These are phyloP conservation scores for Paecilomyces niveus DNA, from an alignment of 2,329 filamentous ascomycete species.

Conservation along the genomic window DNA sequence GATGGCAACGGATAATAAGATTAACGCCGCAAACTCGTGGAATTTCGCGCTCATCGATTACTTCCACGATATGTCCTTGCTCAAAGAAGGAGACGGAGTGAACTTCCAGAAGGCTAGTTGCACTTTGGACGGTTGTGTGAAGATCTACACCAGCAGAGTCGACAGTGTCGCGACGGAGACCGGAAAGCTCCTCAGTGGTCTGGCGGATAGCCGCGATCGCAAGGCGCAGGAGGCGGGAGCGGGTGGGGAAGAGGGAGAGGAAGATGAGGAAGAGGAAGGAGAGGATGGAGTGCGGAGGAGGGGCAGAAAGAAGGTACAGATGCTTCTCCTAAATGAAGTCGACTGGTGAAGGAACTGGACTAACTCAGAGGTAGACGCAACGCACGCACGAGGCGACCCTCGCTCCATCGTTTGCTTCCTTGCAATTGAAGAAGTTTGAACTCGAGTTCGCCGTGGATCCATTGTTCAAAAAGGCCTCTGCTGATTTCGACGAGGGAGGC, in stretches of 20 bases:
- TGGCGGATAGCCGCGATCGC: constrained; percentile 69
- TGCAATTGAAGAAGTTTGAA: constrained; percentile 96
- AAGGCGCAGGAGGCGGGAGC: constrained; percentile 58
- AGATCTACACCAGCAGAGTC: constrained; percentile 97
- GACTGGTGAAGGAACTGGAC: neutral
- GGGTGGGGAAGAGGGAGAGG: constrained; percentile 53
- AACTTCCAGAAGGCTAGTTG: constrained; percentile 99
- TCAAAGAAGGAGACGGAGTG: constrained; percentile 93
- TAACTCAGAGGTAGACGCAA: constrained; percentile 43
- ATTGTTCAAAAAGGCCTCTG: constrained; percentile 97
- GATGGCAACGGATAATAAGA: constrained; percentile 99
- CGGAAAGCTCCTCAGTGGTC: constrained; percentile 83
- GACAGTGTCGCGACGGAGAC: constrained; percentile 98
- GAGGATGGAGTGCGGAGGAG: constrained; percentile 43
- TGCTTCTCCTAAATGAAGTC: neutral
- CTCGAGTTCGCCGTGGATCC: constrained; percentile 95
- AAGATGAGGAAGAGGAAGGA: constrained; percentile 54
- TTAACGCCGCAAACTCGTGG: constrained; percentile 97
- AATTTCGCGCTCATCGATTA: constrained; percentile 99
- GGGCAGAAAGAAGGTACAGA: constrained; percentile 63
- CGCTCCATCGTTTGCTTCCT: constrained; percentile 74
- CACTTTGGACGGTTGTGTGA: constrained; percentile 94
- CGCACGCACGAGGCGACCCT: constrained; percentile 89
- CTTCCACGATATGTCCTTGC: constrained; percentile 96
- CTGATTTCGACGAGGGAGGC: constrained; percentile 96